Conservation (phyloP, 768 basidiomycete species). For the Panus rudis region DNA sequence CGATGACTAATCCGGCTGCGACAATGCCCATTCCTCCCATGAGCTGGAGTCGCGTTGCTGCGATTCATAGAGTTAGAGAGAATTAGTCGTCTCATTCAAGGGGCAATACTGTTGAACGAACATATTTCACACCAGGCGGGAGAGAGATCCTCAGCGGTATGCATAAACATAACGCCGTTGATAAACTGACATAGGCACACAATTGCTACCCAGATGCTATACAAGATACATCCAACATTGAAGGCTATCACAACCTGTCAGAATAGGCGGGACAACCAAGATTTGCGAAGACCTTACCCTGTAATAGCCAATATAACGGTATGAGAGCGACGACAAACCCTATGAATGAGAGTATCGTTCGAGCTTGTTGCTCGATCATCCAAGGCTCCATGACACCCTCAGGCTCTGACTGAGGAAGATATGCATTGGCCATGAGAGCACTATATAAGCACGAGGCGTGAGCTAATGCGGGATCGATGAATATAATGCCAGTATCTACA, state of each 20-base stretch:
- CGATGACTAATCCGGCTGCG: slow-evolving; percentile 38
- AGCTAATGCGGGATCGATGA: too few species aligned
- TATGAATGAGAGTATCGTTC: slow-evolving; percentile 34
- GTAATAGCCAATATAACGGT: slow-evolving; percentile 53
- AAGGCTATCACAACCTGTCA: slow-evolving; percentile 33
- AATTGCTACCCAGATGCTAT: slow-evolving; percentile 61
- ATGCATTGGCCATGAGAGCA: too few species aligned
- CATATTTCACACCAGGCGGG: slow-evolving; percentile 54
- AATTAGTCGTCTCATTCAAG: background rate
- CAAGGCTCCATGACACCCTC: slow-evolving; percentile 16
- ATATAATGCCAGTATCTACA: too few species aligned
- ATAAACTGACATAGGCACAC: slow-evolving; percentile 53
- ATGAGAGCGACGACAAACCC: slow-evolving; percentile 39
- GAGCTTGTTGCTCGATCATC: slow-evolving; percentile 15
- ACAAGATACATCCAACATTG: slow-evolving; percentile 68
- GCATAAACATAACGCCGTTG: slow-evolving; percentile 66
- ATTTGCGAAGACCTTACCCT: slow-evolving; percentile 28
- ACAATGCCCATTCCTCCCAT: slow-evolving; percentile 31
- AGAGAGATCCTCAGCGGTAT: slow-evolving; percentile 39
- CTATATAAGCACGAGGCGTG: too few species aligned
- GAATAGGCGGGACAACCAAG: background rate
- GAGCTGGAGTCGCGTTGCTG: slow-evolving; percentile 34
- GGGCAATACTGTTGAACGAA: slow-evolving; percentile 22
- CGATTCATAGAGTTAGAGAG: background rate
- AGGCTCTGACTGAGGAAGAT: too few species aligned